Base-by-base conservation (phyloP, 352 stramenopile genomes). In the Blastocystis sp. region DNA sequence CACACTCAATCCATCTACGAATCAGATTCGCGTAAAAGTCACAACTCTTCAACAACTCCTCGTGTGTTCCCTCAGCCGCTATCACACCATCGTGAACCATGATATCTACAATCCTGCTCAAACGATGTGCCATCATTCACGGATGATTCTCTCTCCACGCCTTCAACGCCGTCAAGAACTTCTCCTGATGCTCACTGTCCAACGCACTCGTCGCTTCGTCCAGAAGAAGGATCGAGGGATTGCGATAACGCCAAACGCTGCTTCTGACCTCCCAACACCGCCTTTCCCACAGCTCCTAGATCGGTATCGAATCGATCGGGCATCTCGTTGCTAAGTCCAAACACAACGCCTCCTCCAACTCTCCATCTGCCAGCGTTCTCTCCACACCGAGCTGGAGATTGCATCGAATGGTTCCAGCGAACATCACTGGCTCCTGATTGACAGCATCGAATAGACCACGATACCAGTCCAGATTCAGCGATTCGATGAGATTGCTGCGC, bases 341-440 rank as follows among this genome's bases (percentile, higher is more conserved):
- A 21, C 48, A 34, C 88, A 91, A 89, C 32, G 89, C 90, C 6
- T 91, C 87, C 14, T 90, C 81, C 8, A 96, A 90, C 48, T 96
- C 90, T 4, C 91, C 90, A 24, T 90, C 88, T 29, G 84, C 92
- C 29, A 92, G 91, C 72, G 88, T 87, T 42, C 88, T 88, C 61
- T 87, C 89, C 40, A 92, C 92, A 85, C 94, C 89, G 0, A 88
- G 88, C 51, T 92, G 89, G 87, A 95, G 91, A 64, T 94, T 94
- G 76, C 91, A 90, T 40, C 89, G 79, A 67, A 91, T 91, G 21
- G 87, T 90, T 73, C 87, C 89, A n/a, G 90, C 88, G 75, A 97
- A 97, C 14, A 97, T 88, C 21, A 89, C 88, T 7, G 93, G 93
- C 88, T 97, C 93, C 79, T 97, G 94, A 0, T 87, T 88, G 4